Percentiles rank a stretch among this genome's conserved stretches.
phyloP scores from a whole-genome alignment of 495 filamentous ascomycete genomes.

The Penicillium canariense region DNA sequence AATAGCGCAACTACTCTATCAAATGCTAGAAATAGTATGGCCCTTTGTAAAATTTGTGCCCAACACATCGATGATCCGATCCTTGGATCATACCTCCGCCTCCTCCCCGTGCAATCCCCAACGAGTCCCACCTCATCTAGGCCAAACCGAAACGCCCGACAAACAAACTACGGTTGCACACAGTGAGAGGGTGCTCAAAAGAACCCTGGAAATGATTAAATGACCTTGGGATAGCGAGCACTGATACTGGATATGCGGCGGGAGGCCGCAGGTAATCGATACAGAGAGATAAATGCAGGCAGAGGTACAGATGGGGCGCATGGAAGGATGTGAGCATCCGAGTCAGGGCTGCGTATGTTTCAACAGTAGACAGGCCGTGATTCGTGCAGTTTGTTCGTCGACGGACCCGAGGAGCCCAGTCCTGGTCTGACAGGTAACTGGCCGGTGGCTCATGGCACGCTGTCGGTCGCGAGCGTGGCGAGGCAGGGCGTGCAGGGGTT shows the following conservation, averaged over 20 bases:
- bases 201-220: background rate
- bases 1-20: too few relatives aligned
- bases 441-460: slow-evolving; percentile 1
- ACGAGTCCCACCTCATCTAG: slow-evolving; percentile 6
- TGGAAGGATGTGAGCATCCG: slow-evolving; percentile 7
- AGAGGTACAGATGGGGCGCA: slow-evolving; percentile 2
- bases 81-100: too few relatives aligned
- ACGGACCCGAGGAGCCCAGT: background rate
- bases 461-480: background rate
- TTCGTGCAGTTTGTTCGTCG: slow-evolving; percentile 10
- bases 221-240: slow-evolving; percentile 1
- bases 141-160: slow-evolving; percentile 14
- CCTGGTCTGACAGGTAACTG: slow-evolving; percentile 4
- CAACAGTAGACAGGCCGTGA: background rate
- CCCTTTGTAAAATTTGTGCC: too few relatives aligned
- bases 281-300: slow-evolving; percentile 7
- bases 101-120: background rate
- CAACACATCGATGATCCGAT: too few relatives aligned
- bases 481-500: too few relatives aligned
- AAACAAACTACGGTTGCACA: slow-evolving; percentile 19
- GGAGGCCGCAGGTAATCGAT: background rate
- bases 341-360: slow-evolving; percentile 7
- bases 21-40: too few relatives aligned
- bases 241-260: slow-evolving; percentile 17
- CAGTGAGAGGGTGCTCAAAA: background rate